A percentile compares a stretch with the other conserved stretches of the same genome.
These are phyloP conservation scores for Amoebophrya sp. DNA, from an alignment of 169 alveolate genomes.

Conservation along the genomic window DNA sequence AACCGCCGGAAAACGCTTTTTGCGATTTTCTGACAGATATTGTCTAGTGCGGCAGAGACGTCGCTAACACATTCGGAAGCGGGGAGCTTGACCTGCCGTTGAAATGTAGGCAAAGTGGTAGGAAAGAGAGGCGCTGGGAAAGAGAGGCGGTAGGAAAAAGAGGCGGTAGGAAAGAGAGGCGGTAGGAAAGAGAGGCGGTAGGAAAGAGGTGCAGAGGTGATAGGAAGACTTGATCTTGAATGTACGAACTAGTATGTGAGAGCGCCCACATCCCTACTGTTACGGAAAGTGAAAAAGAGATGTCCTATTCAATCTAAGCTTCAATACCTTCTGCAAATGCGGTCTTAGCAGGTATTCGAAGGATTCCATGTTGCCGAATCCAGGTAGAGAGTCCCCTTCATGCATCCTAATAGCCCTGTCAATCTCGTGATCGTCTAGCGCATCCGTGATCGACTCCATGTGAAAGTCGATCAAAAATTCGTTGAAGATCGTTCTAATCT, in stretches of 20 bases:
- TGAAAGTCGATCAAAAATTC: conserved; percentile 79
- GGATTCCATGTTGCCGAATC: conserved; percentile 95
- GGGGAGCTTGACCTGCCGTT: background rate
- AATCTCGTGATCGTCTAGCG: conserved; percentile 84
- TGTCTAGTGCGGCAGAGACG: background rate
- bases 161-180: too few relatives aligned
- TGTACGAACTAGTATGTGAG: too few relatives aligned
- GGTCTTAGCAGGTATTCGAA: conserved; percentile 90
- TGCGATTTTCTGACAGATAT: background rate
- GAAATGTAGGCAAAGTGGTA: too few relatives aligned
- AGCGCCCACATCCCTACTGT: too few relatives aligned
- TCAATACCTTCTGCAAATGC: conserved; percentile 82
- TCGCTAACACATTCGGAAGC: background rate
- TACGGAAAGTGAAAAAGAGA: too few relatives aligned
- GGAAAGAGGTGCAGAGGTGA: too few relatives aligned
- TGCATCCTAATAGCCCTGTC: conserved; percentile 91
- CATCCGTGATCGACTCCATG: conserved; percentile 64
- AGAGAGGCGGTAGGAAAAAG: too few relatives aligned
- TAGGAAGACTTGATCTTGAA: too few relatives aligned
- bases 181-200: too few relatives aligned
- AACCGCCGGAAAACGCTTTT: background rate
- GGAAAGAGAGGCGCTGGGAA: too few relatives aligned
- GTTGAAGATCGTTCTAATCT: conserved; percentile 76
- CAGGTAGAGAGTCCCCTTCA: conserved; percentile 97
- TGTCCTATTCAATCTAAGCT: too few relatives aligned